phyloP scores from a whole-genome alignment of 2,329 filamentous ascomycete genomes.

The Xylaria sp. region DNA sequence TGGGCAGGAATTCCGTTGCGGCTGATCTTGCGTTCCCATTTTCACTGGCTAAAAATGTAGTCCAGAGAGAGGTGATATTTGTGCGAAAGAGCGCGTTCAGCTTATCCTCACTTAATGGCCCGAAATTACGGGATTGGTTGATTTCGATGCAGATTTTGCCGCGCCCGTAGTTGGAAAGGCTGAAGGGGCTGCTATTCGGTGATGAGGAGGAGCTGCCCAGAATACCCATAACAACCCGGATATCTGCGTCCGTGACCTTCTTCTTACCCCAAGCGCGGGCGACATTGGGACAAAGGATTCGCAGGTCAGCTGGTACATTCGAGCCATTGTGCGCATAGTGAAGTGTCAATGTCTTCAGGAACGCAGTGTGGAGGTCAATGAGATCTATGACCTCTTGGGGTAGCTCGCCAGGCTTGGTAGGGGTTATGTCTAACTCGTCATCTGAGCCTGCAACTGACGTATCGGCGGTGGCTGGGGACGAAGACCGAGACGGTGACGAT shows the following conservation, averaged over 20 bases:
- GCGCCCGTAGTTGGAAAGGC: slow-evolving; percentile 56
- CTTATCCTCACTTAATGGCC: slow-evolving; percentile 60
- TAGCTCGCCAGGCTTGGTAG: slow-evolving; percentile 49
- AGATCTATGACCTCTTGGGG: slow-evolving; percentile 68
- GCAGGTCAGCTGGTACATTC: slow-evolving; percentile 71
- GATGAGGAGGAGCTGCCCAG: slow-evolving; percentile 54
- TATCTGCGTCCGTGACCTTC: slow-evolving; percentile 71
- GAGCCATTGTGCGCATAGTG: slow-evolving; percentile 76
- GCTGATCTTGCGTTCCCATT: slow-evolving; percentile 36
- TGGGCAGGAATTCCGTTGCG: slow-evolving; percentile 62
- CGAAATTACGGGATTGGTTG: slow-evolving; percentile 51
- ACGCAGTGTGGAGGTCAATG: slow-evolving; percentile 71
- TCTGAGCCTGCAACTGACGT: slow-evolving; percentile 56
- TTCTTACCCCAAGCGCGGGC: slow-evolving; percentile 79
- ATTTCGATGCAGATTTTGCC: slow-evolving; percentile 69
- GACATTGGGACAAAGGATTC: slow-evolving; percentile 69
- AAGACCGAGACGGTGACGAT: slow-evolving; percentile 50
- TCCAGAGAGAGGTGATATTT: slow-evolving; percentile 62
- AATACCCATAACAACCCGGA: slow-evolving; percentile 75
- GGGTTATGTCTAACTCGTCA: slow-evolving; percentile 46
- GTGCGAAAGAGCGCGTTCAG: slow-evolving; percentile 66
- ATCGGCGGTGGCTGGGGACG: slow-evolving; percentile 51
- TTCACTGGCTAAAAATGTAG: slow-evolving; percentile 46
- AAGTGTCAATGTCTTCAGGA: slow-evolving; percentile 74
- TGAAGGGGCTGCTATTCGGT: slow-evolving; percentile 42